A percentile compares a stretch with the other conserved stretches of the same genome.
Evolutionary conservation across 1,284 basidiomycete species (phyloP).

Genomic region (Omphalotus olearius): DNA sequence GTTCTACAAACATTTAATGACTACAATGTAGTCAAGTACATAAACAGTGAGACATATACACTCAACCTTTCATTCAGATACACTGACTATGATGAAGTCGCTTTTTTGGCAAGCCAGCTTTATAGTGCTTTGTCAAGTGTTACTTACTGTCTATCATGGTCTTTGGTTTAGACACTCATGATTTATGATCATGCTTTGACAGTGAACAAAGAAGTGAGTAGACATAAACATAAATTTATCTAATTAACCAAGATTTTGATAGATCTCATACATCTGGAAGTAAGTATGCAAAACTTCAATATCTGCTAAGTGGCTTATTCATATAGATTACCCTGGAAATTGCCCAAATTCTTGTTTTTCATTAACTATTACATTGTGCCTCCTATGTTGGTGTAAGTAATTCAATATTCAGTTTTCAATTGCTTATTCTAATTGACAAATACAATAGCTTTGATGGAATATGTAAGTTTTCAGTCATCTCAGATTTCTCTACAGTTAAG

Average conservation of each 20-base stretch:
- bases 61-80: background rate
- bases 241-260: too few relatives aligned
- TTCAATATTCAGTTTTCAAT: background rate
- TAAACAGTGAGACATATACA: slow-evolving; percentile 3
- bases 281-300: background rate
- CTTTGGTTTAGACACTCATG: slow-evolving; percentile 4
- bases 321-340: slow-evolving; percentile 7
- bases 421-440: background rate
- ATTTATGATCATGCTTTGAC: slow-evolving; percentile 12
- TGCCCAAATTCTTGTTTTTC: slow-evolving; percentile 13
- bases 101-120: too few relatives aligned
- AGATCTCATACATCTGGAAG: background rate
- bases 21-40: slow-evolving; percentile 13
- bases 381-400: slow-evolving; percentile 13
- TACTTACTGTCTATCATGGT: too few relatives aligned
- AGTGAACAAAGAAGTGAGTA: slow-evolving; percentile 7
- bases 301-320: background rate
- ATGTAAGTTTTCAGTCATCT: background rate
- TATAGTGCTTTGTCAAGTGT: too few relatives aligned
- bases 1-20: slow-evolving; percentile 9
- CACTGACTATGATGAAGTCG: background rate
- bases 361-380: slow-evolving; percentile 15
- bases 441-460: background rate
- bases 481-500: background rate
- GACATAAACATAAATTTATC: too few relatives aligned